Conservation (phyloP, 208 protist species). For the Crithidia thermophila region DNA sequence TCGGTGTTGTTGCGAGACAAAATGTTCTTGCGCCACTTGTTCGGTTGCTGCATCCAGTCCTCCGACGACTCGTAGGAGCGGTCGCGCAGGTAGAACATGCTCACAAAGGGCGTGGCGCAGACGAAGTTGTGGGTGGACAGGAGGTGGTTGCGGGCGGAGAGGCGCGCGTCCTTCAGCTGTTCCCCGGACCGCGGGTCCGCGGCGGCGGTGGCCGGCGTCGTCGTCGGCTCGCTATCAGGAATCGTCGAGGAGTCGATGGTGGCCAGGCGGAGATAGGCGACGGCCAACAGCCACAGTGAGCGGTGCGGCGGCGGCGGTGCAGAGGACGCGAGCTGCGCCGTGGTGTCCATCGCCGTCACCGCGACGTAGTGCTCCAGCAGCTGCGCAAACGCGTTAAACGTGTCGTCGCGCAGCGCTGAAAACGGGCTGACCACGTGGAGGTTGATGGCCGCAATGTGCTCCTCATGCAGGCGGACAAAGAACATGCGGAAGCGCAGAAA, state of each 20-base stretch:
- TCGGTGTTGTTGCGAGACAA: not conserved
- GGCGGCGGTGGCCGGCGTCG: not conserved
- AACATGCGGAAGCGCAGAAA: conserved; percentile 27
- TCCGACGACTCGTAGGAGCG: conserved; percentile 38
- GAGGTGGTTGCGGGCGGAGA: not conserved
- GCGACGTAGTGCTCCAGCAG: conserved; percentile 35
- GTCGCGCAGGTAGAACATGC: conserved; percentile 33
- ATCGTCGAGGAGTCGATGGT: conserved; percentile 14
- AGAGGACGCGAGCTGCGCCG: not conserved
- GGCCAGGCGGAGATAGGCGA: conserved; percentile 52
- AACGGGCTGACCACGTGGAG: conserved; percentile 20
- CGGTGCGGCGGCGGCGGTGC: conserved; percentile 25
- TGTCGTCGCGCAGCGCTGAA: conserved; percentile 26
- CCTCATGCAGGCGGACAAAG: conserved; percentile 28
- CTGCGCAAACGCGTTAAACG: conserved; percentile 38
- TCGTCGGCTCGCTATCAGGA: not conserved
- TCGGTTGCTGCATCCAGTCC: conserved; percentile 31
- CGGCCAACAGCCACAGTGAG: conserved; percentile 44
- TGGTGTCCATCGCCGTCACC: not conserved
- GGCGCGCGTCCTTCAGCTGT: not conserved
- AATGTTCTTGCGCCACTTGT: conserved; percentile 11
- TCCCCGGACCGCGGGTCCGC: not conserved
- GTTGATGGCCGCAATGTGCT: conserved; percentile 28
- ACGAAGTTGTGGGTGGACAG: conserved; percentile 21
- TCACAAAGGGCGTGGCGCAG: conserved; percentile 24